Evolutionary conservation across 1,284 basidiomycete species (phyloP).

Genomic region (Volvariella volvacea): DNA sequence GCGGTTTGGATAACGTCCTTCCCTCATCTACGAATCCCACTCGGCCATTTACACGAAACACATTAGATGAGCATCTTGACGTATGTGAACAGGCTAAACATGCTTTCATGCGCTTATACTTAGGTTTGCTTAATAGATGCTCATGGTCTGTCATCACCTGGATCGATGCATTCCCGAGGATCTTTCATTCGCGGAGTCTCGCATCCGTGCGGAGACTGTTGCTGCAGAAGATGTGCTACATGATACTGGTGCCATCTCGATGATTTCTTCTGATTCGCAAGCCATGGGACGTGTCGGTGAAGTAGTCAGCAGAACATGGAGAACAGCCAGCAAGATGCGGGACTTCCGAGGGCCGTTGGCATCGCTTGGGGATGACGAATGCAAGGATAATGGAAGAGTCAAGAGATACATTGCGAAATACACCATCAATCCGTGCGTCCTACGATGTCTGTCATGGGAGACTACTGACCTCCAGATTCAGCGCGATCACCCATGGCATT

Average conservation of each 20-base stretch:
- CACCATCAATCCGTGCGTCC: slow-evolving; percentile 91
- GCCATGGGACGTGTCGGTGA: slow-evolving; percentile 99
- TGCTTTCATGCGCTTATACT: background rate
- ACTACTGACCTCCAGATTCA: slow-evolving; percentile 21
- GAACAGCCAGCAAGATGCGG: slow-evolving; percentile 94
- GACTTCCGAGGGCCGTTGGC: slow-evolving; percentile 69
- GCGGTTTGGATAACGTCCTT: slow-evolving; percentile 86
- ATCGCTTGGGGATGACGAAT: slow-evolving; percentile 54
- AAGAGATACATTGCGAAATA: slow-evolving; percentile 97
- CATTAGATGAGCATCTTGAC: slow-evolving; percentile 95
- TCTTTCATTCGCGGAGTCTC: slow-evolving; percentile 93
- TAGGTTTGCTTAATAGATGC: slow-evolving; percentile 60
- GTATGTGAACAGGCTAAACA: slow-evolving; percentile 36
- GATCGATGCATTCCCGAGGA: slow-evolving; percentile 90
- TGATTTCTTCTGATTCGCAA: slow-evolving; percentile 94
- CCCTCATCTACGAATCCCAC: slow-evolving; percentile 98
- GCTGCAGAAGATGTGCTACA: slow-evolving; percentile 98
- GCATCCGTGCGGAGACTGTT: slow-evolving; percentile 94
- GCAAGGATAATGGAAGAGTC: slow-evolving; percentile 88
- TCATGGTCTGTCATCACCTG: slow-evolving; percentile 95
- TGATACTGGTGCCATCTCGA: slow-evolving; percentile 90
- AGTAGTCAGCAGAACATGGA: slow-evolving; percentile 90
- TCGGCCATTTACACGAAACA: slow-evolving; percentile 87
- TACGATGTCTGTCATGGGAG: background rate
- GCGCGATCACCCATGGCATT: slow-evolving; percentile 92